phyloP scores from a whole-genome alignment of 306 rosid genomes.

The Sicyos edulis region DNA sequence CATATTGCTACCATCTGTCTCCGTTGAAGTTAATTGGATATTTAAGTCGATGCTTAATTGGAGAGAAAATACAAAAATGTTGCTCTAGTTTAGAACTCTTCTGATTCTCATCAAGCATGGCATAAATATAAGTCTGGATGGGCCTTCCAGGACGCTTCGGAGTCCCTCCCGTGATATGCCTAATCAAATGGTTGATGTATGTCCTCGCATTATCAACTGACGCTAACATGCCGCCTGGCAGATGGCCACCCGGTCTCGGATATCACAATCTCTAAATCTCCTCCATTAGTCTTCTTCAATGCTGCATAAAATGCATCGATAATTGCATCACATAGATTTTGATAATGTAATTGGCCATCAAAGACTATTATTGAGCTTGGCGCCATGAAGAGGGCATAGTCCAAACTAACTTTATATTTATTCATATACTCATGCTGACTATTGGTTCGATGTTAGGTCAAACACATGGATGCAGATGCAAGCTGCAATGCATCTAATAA shows the following conservation, averaged over 20 bases:
- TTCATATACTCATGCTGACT: too few relatives aligned
- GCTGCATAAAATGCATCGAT: slow-evolving; percentile 29
- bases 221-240: neutral
- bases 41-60: slow-evolving; percentile 19
- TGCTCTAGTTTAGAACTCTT: slow-evolving; percentile 20
- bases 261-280: slow-evolving; percentile 32
- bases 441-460: too few relatives aligned
- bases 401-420: too few relatives aligned
- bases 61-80: slow-evolving; percentile 34
- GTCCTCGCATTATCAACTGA: neutral
- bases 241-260: slow-evolving; percentile 42
- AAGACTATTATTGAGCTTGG: neutral
- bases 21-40: slow-evolving; percentile 19
- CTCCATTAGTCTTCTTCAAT: slow-evolving; percentile 27
- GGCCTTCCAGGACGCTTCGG: neutral
- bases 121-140: neutral
- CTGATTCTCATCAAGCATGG: slow-evolving; percentile 17
- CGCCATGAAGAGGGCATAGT: slow-evolving; percentile 14
- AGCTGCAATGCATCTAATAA: too few relatives aligned
- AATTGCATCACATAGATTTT: slow-evolving; percentile 26
- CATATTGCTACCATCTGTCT: neutral
- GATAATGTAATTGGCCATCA: neutral
- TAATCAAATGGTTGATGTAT: neutral
- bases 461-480: too few relatives aligned
- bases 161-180: neutral